phyloP scores from a whole-genome alignment of 768 basidiomycete species.

The Megacollybia marginata region DNA sequence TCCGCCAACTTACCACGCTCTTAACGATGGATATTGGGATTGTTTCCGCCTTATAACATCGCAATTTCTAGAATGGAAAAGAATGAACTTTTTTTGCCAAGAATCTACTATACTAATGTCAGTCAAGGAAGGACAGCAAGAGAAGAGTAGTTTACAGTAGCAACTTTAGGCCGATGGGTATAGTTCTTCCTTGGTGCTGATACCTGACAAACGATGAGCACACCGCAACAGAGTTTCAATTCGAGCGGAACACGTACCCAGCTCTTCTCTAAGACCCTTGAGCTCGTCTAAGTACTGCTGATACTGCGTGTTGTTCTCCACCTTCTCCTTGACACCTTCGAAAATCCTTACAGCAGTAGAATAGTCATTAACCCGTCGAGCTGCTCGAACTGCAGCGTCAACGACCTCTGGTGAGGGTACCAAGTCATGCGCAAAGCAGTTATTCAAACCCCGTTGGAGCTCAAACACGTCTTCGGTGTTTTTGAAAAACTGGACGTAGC shows the following conservation, averaged over 20 bases:
- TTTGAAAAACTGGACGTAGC: slow-evolving; percentile 92
- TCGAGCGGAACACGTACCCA: slow-evolving; percentile 49
- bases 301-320: slow-evolving; percentile 95
- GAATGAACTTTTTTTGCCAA: too few relatives aligned
- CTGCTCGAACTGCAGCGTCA: slow-evolving; percentile 82
- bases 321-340: slow-evolving; percentile 95
- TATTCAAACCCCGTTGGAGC: slow-evolving; percentile 97
- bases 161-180: slow-evolving; percentile 26
- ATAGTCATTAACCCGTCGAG: slow-evolving; percentile 92
- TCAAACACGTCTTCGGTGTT: slow-evolving; percentile 94
- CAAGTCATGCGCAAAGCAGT: slow-evolving; percentile 98
- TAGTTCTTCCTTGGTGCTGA: slow-evolving; percentile 36
- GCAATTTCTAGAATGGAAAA: too few relatives aligned
- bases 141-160: too few relatives aligned
- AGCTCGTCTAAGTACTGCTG: slow-evolving; percentile 89
- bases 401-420: slow-evolving; percentile 80
- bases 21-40: too few relatives aligned
- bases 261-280: slow-evolving; percentile 81
- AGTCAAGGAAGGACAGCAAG: too few relatives aligned
- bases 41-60: too few relatives aligned
- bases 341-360: slow-evolving; percentile 94
- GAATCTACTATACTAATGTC: too few relatives aligned
- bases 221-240: neutral
- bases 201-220: slow-evolving; percentile 19
- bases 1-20: too few relatives aligned